Conservation (phyloP, 352 stramenopile genomes). For the Hyaloperonospora arabidopsidis region DNA sequence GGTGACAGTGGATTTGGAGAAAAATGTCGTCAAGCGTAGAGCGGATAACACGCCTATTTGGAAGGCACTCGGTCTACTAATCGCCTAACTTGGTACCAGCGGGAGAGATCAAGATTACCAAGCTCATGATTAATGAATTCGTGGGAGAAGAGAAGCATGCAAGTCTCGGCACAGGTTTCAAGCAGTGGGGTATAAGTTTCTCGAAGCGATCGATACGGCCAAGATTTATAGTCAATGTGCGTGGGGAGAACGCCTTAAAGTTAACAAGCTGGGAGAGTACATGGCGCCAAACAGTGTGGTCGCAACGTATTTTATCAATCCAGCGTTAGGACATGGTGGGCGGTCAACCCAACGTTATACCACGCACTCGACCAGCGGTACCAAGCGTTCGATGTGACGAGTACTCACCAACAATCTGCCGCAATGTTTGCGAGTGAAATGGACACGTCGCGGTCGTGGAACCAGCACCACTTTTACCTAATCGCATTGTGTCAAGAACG, state of each 20-base stretch:
- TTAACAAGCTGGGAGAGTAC: background rate
- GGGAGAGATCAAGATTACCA: conserved; percentile 1
- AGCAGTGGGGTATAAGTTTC: background rate
- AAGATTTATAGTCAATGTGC: background rate
- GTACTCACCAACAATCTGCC: background rate
- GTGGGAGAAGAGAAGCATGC: background rate
- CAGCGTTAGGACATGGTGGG: background rate
- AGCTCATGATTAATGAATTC: background rate
- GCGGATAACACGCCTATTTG: background rate
- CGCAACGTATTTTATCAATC: background rate
- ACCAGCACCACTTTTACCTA: background rate
- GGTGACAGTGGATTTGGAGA: conserved; percentile 1
- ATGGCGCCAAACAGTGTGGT: background rate
- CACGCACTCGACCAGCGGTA: background rate
- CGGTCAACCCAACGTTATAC: background rate
- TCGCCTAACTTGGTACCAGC: background rate
- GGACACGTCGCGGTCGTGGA: background rate
- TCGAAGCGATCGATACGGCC: background rate
- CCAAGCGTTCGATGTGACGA: background rate
- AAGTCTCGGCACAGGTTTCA: background rate
- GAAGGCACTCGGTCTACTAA: background rate
- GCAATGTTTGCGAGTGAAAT: background rate
- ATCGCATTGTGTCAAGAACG: background rate
- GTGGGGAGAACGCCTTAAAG: background rate
- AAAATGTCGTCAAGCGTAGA: background rate